Conservation (phyloP, 306 rosid species). For the Pueraria montana region DNA sequence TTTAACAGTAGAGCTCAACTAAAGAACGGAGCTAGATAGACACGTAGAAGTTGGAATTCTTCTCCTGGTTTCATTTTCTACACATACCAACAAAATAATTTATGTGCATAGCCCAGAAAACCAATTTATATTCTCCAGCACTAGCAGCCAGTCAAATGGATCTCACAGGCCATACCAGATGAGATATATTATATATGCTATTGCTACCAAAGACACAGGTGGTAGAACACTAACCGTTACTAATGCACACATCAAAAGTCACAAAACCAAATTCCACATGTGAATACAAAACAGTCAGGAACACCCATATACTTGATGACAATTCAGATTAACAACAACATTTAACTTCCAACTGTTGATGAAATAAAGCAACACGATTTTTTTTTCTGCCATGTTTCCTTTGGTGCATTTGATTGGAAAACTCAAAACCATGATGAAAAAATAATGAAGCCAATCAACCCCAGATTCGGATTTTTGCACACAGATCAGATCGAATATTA, state of each 20-base stretch:
- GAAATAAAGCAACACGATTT: conserved; percentile 30
- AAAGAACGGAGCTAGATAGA: conserved; percentile 1
- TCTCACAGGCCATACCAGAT: background rate
- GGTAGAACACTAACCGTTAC: background rate
- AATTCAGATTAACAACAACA: background rate
- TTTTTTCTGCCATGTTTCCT: background rate
- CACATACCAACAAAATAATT: background rate
- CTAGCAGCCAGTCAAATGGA: background rate
- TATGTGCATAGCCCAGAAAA: background rate
- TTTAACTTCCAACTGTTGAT: background rate
- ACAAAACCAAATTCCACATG: conserved; percentile 3
- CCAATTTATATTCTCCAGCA: conserved; percentile 1
- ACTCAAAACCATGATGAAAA: conserved; percentile 20
- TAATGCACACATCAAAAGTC: conserved; percentile 1
- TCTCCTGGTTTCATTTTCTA: conserved; percentile 14
- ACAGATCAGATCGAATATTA: conserved; percentile 61
- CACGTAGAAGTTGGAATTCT: background rate
- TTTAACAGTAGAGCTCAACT: background rate
- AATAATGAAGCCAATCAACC: conserved; percentile 31
- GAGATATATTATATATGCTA: background rate
- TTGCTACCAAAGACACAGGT: background rate
- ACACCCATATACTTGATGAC: conserved; percentile 19
- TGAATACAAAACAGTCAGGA: conserved; percentile 23
- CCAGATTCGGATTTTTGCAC: conserved; percentile 35
- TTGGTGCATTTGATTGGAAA: conserved; percentile 34